A percentile compares a stretch with the other conserved stretches of the same genome.
phyloP scores from a whole-genome alignment of 805 yeast genomes.

The Saturnispora gosingensis region DNA sequence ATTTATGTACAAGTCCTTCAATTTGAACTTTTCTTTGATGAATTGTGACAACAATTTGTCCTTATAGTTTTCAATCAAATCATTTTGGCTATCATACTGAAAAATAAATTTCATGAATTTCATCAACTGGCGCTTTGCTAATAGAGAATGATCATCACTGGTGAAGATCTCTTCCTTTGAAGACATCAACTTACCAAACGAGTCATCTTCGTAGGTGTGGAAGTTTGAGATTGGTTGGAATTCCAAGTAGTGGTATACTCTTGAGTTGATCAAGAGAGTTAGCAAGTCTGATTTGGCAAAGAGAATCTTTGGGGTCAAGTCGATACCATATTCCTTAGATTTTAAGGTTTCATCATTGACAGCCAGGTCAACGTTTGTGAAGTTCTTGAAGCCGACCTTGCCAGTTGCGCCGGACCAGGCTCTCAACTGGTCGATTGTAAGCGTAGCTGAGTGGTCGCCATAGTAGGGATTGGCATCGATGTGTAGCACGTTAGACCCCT shows the following conservation, averaged over 20 bases:
- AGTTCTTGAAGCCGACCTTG: conserved; percentile 27
- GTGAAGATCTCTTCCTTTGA: conserved; percentile 92
- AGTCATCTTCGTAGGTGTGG: conserved; percentile 90
- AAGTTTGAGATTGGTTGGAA: conserved; percentile 82
- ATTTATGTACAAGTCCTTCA: conserved; percentile 64
- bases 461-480: conserved; percentile 78
- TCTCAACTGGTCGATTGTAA: conserved; percentile 78
- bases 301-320: conserved; percentile 75
- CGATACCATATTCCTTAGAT: conserved; percentile 77
- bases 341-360: conserved; percentile 52
- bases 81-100: conserved; percentile 46
- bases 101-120: conserved; percentile 82
- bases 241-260: conserved; percentile 87
- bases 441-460: conserved; percentile 81
- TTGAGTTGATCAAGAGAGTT: conserved; percentile 65
- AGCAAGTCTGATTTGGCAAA: conserved; percentile 88
- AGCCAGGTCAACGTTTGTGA: conserved; percentile 62
- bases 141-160: conserved; percentile 57
- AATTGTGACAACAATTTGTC: conserved; percentile 51
- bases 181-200: conserved; percentile 75
- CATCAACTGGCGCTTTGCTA: conserved; percentile 80
- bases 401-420: conserved; percentile 62
- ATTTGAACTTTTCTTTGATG: conserved; percentile 53
- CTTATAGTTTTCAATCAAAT: conserved; percentile 34
- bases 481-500: conserved; percentile 91